Evolutionary conservation across 2,329 filamentous ascomycete species (phyloP).

Genomic region (Apiospora phragmitis): DNA sequence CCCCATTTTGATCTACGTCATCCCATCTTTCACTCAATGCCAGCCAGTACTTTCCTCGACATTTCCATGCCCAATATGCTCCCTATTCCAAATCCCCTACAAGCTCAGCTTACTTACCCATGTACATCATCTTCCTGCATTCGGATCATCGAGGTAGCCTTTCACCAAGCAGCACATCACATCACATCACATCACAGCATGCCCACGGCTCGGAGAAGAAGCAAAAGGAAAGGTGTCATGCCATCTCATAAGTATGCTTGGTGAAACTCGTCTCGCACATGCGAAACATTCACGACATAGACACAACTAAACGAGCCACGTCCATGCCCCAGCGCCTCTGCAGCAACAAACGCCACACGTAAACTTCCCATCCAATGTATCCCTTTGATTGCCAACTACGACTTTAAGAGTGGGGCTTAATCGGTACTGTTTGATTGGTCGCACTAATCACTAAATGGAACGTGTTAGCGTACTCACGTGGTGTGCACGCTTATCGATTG

Average conservation of each 20-base stretch:
- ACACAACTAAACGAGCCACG: background rate
- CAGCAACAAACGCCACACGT: background rate
- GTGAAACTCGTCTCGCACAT: background rate
- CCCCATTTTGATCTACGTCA: background rate
- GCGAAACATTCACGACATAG: background rate
- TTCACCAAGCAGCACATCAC: background rate
- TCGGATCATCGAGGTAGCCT: background rate
- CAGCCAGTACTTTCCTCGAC: background rate
- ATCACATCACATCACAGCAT: background rate
- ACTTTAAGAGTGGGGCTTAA: no score
- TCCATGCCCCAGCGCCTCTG: background rate
- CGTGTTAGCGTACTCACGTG: no score
- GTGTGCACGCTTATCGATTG: no score
- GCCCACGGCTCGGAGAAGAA: background rate
- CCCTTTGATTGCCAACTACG: no score
- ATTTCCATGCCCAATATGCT: background rate
- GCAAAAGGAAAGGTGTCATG: background rate
- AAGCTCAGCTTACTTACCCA: background rate
- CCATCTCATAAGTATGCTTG: background rate
- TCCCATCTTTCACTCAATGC: background rate
- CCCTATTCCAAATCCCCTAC: background rate
- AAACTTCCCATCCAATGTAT: background rate
- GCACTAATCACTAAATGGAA: no score
- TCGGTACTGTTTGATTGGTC: no score
- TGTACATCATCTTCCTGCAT: background rate